Conservation (phyloP, 257 asterid genomes). For the Thymus mandschuricus region DNA sequence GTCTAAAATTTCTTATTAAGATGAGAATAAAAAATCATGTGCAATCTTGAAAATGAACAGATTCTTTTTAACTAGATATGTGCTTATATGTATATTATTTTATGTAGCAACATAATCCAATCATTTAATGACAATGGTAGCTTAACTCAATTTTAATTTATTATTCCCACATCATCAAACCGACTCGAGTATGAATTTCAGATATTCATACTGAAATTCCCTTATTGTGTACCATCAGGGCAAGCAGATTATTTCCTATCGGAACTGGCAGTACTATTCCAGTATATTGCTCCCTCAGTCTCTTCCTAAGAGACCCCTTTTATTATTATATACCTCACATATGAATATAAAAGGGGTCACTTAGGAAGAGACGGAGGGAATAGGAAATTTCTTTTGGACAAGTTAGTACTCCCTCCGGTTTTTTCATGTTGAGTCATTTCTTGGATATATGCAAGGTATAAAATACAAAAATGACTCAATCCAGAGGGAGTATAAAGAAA, state of each 20-base stretch:
- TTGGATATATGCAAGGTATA: too few relatives aligned
- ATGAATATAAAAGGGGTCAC: too few relatives aligned
- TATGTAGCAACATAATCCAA: slow-evolving; percentile 3
- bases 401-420: too few relatives aligned
- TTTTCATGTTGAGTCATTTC: too few relatives aligned
- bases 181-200: background rate
- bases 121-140: background rate
- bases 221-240: background rate
- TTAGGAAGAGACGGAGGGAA: too few relatives aligned
- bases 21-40: slow-evolving; percentile 8
- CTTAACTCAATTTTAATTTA: background rate
- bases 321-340: too few relatives aligned
- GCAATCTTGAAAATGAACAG: background rate
- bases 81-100: background rate
- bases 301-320: too few relatives aligned
- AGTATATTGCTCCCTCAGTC: background rate
- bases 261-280: background rate
- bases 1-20: background rate
- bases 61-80: background rate
- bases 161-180: slow-evolving; percentile 9
- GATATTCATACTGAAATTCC: background rate
- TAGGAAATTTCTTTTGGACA: too few relatives aligned
- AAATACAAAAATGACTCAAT: too few relatives aligned
- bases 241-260: slow-evolving; percentile 18
- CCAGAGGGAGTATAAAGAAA: too few relatives aligned